Base-by-base conservation (phyloP, 2,329 filamentous ascomycete species). In the Aspergillus latus region DNA sequence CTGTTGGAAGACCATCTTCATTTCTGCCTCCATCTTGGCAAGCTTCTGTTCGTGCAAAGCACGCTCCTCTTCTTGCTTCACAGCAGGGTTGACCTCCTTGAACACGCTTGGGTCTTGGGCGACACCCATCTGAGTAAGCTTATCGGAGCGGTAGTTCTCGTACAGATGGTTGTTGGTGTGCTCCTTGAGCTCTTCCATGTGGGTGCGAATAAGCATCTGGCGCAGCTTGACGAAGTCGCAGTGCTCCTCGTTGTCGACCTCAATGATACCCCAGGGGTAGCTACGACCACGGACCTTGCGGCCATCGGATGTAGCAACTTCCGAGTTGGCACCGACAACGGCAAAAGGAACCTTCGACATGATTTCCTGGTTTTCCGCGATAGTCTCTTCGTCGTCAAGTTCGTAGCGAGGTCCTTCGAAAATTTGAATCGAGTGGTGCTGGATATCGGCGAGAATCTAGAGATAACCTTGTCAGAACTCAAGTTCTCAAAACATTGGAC, bases 1-100 rank as follows among this genome's bases (percentile, higher is more conserved):
- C 77, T 99, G 94, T 78, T 97, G 94, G 91, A 99, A 99, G 67
- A 99, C 94, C 90, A 97, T 96, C 90, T 99, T 99, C 94, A 99
- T 99, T 79, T 99, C 94, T 72, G 92, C 87, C 79, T 99, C 94
- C 94, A 99, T 99, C 90, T 99, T 99, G 77, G 93, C 91, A 68
- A 99, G 90, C 84, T 99, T 99, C 84, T 97, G 92, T 81, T 99
- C 94, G 84, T 99, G 94, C 67, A 99, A 83, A 63, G 90, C 88
- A 70, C 94, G 91, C 83, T 99, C 94, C 81, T 99, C 94, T 77
- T 99, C 94, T 80, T 99, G 94, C 88, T 99, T 99, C 79, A 97
- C 94, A 46, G 94, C 93, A 62, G 94, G 94, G 85, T 99, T 99
- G 84, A 99, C 92, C 87, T 99, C 94, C 86, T 99, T 99, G 90